Percentiles rank a stretch among this genome's conserved stretches.
These are phyloP conservation scores for Drechmeria coniospora DNA, from an alignment of 2,329 filamentous ascomycete species.

Conservation along the genomic window DNA sequence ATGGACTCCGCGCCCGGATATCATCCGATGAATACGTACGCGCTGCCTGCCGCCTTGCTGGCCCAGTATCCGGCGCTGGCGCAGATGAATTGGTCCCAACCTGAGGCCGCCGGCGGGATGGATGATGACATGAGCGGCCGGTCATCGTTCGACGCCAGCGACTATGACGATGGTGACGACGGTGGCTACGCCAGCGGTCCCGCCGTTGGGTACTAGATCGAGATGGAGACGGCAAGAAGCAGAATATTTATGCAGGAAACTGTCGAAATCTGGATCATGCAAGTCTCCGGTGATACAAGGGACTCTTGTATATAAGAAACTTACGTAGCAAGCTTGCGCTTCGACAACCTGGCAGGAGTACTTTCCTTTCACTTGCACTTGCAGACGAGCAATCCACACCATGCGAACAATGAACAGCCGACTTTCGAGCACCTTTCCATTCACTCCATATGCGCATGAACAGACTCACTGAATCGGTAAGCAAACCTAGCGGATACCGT, in stretches of 20 bases:
- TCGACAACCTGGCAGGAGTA: no score
- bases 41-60: constrained; percentile 72
- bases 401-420: no score
- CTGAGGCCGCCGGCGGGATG: constrained; percentile 51
- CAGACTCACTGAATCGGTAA: no score
- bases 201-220: constrained; percentile 42
- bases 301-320: not conserved
- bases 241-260: no score
- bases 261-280: no score
- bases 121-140: constrained; percentile 66
- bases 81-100: constrained; percentile 63
- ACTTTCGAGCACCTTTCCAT: no score
- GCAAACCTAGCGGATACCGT: no score
- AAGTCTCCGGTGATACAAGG: constrained; percentile 5
- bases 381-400: no score
- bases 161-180: constrained; percentile 61
- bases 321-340: not conserved
- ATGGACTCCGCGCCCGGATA: constrained; percentile 45
- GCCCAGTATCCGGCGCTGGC: constrained; percentile 91
- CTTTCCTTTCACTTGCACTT: no score
- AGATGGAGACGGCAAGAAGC: constrained; percentile 39
- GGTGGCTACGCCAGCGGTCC: constrained; percentile 50
- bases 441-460: no score
- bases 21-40: constrained; percentile 42
- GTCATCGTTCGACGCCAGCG: constrained; percentile 69